Percentiles rank a stretch among this genome's conserved stretches.
These are phyloP conservation scores for Prinsepia uniflora DNA, from an alignment of 306 rosid species.

Conservation along the genomic window DNA sequence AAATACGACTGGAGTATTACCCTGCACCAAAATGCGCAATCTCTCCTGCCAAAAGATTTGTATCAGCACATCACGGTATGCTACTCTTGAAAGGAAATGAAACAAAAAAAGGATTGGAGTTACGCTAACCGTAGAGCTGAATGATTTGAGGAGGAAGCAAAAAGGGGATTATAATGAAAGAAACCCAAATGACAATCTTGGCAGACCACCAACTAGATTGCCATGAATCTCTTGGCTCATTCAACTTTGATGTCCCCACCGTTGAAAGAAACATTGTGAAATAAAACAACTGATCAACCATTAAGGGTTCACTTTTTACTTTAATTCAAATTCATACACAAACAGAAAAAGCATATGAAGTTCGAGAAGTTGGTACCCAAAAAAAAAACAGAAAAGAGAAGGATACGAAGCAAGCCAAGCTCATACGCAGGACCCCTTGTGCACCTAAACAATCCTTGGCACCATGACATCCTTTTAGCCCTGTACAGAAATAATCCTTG, in stretches of 20 bases:
- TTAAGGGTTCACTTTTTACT: conserved; percentile 58
- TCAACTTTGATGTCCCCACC: conserved; percentile 62
- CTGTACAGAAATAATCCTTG: conserved; percentile 32
- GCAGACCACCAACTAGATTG: conserved; percentile 99
- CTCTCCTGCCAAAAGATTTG: conserved; percentile 47
- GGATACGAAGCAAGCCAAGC: conserved; percentile 99
- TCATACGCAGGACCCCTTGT: conserved; percentile 89
- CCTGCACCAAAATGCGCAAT: conserved; percentile 96
- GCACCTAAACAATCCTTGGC: conserved; percentile 73
- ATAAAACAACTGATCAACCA: conserved; percentile 54
- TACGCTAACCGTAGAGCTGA: conserved; percentile 73
- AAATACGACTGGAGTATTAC: conserved; percentile 33
- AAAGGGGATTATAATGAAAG: conserved; percentile 59
- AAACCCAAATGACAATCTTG: conserved; percentile 58
- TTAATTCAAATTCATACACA: background rate
- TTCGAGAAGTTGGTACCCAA: background rate
- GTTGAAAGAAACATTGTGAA: conserved; percentile 84
- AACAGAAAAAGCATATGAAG: background rate
- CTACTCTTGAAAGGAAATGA: no score
- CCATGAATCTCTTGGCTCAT: conserved; percentile 60
- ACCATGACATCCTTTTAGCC: conserved; percentile 64
- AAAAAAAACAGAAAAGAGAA: conserved; percentile 20
- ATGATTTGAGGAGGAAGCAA: conserved; percentile 69
- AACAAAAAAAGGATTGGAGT: background rate
- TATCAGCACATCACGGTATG: conserved; percentile 2